Conservation (phyloP, 2,329 filamentous ascomycete genomes). For the Aspergillus candidus region DNA sequence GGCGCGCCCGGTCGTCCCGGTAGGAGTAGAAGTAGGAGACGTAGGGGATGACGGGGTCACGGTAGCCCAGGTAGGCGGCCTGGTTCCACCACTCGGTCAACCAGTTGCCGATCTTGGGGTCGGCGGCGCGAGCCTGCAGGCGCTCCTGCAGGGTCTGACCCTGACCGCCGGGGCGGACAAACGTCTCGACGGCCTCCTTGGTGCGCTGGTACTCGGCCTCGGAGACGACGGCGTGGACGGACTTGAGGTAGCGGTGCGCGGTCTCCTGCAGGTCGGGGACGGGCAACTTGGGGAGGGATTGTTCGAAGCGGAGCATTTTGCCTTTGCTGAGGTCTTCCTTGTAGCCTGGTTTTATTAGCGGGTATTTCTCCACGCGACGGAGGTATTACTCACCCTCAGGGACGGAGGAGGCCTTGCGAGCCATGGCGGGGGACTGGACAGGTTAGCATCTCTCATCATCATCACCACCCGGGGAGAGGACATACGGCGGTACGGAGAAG, state of each 20-base stretch:
- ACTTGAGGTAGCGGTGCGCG: slow-evolving; percentile 59
- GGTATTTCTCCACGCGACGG: slow-evolving; percentile 1
- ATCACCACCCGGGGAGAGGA: slow-evolving; percentile 4
- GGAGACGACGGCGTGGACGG: slow-evolving; percentile 57
- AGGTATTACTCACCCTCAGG: slow-evolving; percentile 37
- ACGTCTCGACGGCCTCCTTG: slow-evolving; percentile 78
- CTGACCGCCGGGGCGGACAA: slow-evolving; percentile 77
- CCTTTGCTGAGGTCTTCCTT: slow-evolving; percentile 59
- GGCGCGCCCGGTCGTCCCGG: slow-evolving; percentile 80
- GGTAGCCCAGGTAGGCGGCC: slow-evolving; percentile 83
- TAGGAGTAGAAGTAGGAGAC: slow-evolving; percentile 99
- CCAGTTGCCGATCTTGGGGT: slow-evolving; percentile 86
- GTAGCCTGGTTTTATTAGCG: slow-evolving; percentile 47
- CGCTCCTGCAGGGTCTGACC: slow-evolving; percentile 84
- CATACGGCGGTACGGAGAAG: slow-evolving; percentile 31
- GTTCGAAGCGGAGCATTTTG: slow-evolving; percentile 60
- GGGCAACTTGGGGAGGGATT: slow-evolving; percentile 57
- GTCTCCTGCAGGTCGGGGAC: slow-evolving; percentile 61
- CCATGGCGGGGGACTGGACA: slow-evolving; percentile 35
- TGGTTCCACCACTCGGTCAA: slow-evolving; percentile 98
- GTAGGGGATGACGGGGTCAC: slow-evolving; percentile 93
- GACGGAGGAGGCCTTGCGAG: slow-evolving; percentile 41
- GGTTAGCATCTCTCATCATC: slow-evolving; percentile 5
- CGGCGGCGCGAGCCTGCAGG: slow-evolving; percentile 69
- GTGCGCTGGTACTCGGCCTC: slow-evolving; percentile 54